Evolutionary conservation across 352 stramenopile genomes (phyloP).

Genomic region (Globisporangium echinulatum): DNA sequence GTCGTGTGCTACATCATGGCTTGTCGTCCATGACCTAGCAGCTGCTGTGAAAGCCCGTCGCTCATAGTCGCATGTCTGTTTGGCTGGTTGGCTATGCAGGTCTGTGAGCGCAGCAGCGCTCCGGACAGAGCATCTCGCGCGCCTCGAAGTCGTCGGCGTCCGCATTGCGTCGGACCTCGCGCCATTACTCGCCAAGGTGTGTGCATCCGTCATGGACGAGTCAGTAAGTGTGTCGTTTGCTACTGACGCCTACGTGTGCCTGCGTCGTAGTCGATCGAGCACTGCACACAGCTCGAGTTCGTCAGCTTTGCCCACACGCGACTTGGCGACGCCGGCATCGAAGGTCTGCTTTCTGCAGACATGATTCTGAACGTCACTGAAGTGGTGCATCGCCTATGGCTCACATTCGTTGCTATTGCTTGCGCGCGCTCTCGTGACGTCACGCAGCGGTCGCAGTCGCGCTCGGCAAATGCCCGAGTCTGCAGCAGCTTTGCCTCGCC

Average conservation of each 20-base stretch:
- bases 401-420: too few species aligned
- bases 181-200: constrained; percentile 27
- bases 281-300: constrained; percentile 13
- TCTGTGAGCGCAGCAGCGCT: constrained; percentile 21
- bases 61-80: too few species aligned
- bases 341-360: constrained; percentile 5
- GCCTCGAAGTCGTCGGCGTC: constrained; percentile 32
- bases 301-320: constrained; percentile 13
- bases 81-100: background rate
- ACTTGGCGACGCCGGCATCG: constrained; percentile 10
- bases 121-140: constrained; percentile 23
- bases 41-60: too few species aligned
- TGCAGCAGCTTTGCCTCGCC: constrained; percentile 38
- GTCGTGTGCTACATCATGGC: background rate
- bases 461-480: constrained; percentile 29
- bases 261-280: constrained; percentile 19
- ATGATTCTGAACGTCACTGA: too few species aligned
- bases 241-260: background rate
- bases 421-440: background rate
- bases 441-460: constrained; percentile 25
- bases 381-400: background rate
- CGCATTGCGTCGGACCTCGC: constrained; percentile 16
- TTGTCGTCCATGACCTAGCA: too few species aligned
- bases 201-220: too few species aligned
- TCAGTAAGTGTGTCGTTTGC: too few species aligned